Base-by-base conservation (phyloP, 108 stramenopile species). In the Cyclotella choctawhatcheeana region DNA sequence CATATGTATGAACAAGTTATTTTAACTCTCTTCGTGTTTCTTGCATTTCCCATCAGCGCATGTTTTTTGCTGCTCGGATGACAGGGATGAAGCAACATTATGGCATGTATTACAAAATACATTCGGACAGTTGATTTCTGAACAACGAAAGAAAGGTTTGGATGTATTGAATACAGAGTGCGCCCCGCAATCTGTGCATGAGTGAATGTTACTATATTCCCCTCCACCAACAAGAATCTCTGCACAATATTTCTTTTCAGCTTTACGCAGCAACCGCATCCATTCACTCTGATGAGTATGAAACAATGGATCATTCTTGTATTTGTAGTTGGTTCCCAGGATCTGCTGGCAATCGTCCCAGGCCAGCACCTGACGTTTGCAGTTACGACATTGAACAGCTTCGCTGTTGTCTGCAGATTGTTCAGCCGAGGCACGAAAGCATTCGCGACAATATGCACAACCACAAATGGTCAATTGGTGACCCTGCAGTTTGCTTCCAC, bases 391-490 rank as follows among this genome's bases (percentile, higher is more conserved):
- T 20, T 59, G 58, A 37, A 59, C 33, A 20, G 58, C 4, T 59
- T 59, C 58, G 34, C 58, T 33, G 35, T 17, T 3, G 12, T 59
- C 58, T 35, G 25, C 16, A 59, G 20, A 59, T 35, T 59, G 58
- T 59, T 59, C 58, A 5, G 58, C 32, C n/a, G 58, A 59, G 3
- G 34, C 31, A 33, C 58, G 58, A 20, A 59, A 59, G 33, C 58
- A 59, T 18, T 59, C 58, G 5, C 58, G 31, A n/a, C 58, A 59
- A 35, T 59, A 59, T 18, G 58, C 8, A 35, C 58, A 59, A 2
- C 58, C 58, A 35, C 58, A 59, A 35, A 59, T 26, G 6, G 33
- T 59, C n/a, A 59, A 59, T 35, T 35, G 58, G n/a, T 59, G 34
- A 3, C 58, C 58, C 58, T 37, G 32, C 20, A 59, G 31, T 3